These are phyloP conservation scores for Escallonia rubra DNA, from an alignment of 129 eudicot species.

Conservation along the genomic window DNA sequence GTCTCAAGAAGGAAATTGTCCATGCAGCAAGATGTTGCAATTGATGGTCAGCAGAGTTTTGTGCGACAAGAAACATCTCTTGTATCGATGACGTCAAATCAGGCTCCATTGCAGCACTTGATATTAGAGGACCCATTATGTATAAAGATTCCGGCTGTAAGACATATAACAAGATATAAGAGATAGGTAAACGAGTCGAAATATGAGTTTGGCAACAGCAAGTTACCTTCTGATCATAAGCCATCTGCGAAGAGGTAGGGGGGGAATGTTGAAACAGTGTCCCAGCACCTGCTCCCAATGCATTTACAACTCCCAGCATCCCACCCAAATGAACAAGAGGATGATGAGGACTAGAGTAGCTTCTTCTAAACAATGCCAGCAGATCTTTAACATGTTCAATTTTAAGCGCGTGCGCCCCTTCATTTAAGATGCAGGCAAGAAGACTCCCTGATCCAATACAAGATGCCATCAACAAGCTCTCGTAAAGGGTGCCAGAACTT, in stretches of 20 bases:
- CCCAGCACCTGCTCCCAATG: slow-evolving; percentile 86
- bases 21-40: slow-evolving; percentile 82
- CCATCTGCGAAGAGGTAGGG: slow-evolving; percentile 18
- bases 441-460: slow-evolving; percentile 79
- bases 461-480: slow-evolving; percentile 75
- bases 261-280: slow-evolving; percentile 34
- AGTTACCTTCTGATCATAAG: slow-evolving; percentile 40
- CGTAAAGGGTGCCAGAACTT: slow-evolving; percentile 44
- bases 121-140: slow-evolving; percentile 60
- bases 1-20: slow-evolving; percentile 80
- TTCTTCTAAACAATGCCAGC: slow-evolving; percentile 42
- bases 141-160: slow-evolving; percentile 54
- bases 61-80: slow-evolving; percentile 87
- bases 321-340: slow-evolving; percentile 85
- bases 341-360: slow-evolving; percentile 53
- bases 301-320: slow-evolving; percentile 91
- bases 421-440: slow-evolving; percentile 62
- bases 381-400: slow-evolving; percentile 39
- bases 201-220: not conserved
- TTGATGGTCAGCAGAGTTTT: slow-evolving; percentile 61
- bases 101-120: slow-evolving; percentile 55
- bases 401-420: slow-evolving; percentile 57
- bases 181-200: not conserved
- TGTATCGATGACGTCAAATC: slow-evolving; percentile 49
- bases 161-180: slow-evolving; percentile 12